Evolutionary conservation across 1,139 yeast genomes (phyloP).

Genomic region (Chernovozyma aurita): DNA sequence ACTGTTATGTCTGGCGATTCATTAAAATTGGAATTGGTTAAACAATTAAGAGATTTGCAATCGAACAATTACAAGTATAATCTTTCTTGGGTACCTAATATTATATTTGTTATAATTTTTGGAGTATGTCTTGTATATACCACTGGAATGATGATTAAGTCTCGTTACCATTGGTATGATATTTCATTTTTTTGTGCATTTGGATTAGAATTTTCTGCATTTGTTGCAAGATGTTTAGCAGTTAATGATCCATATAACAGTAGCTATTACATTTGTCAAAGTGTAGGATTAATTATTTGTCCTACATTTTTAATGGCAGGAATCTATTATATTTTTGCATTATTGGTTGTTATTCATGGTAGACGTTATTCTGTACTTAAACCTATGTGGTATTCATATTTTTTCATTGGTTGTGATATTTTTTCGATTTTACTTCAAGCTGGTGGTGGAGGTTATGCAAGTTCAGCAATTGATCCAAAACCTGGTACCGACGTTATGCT

Average conservation of each 20-base stretch:
- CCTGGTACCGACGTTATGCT: constrained; percentile 75
- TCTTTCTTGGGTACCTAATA: constrained; percentile 21
- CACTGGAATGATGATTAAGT: constrained; percentile 24
- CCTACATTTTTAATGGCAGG: constrained; percentile 93
- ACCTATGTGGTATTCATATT: constrained; percentile 73
- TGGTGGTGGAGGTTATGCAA: constrained; percentile 75
- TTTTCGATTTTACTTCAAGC: constrained; percentile 74
- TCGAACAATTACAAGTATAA: constrained; percentile 30
- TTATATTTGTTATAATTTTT: constrained; percentile 20
- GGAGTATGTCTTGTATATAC: constrained; percentile 17
- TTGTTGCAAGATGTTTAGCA: constrained; percentile 52
- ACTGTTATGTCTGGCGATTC: no score
- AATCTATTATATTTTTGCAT: constrained; percentile 71
- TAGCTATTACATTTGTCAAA: constrained; percentile 57
- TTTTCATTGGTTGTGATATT: constrained; percentile 65
- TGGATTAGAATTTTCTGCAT: constrained; percentile 67
- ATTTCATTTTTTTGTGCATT: constrained; percentile 57
- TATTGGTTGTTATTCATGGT: constrained; percentile 68
- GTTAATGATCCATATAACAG: constrained; percentile 37
- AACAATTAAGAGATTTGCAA: no score
- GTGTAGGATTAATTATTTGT: constrained; percentile 68
- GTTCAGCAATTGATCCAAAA: constrained; percentile 30
- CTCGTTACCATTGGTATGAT: constrained; percentile 73
- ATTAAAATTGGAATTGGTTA: no score
- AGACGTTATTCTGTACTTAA: constrained; percentile 53